Evolutionary conservation across 805 yeast genomes (phyloP).

Genomic region (Candida sakaeoensis): DNA sequence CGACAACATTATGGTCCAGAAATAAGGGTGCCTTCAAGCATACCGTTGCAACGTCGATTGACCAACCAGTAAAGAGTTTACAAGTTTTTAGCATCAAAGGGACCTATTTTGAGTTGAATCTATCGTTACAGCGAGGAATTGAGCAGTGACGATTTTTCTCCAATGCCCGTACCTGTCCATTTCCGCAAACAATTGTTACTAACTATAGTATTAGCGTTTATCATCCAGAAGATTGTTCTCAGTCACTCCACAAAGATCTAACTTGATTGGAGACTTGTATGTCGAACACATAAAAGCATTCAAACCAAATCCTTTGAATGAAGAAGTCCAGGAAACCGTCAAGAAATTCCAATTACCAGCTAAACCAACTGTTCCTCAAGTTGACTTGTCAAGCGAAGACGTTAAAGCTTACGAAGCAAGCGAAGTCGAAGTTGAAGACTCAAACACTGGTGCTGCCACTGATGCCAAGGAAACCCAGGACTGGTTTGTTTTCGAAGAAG

Average conservation of each 20-base stretch:
- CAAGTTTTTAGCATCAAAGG: too few relatives aligned
- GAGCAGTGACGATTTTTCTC: too few relatives aligned
- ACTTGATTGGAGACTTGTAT: conserved; percentile 81
- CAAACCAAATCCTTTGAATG: conserved; percentile 75
- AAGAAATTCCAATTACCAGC: conserved; percentile 80
- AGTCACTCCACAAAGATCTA: conserved; percentile 40
- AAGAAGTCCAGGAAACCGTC: conserved; percentile 75
- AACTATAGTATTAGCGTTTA: conserved; percentile 23
- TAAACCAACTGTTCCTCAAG: conserved; percentile 70
- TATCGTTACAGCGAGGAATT: too few relatives aligned
- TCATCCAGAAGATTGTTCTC: conserved; percentile 41
- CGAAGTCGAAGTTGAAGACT: conserved; percentile 63
- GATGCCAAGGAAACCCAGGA: conserved; percentile 48
- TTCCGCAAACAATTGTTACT: conserved; percentile 2
- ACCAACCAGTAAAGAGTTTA: too few relatives aligned
- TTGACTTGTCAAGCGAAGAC: conserved; percentile 67
- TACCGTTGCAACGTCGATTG: background rate
- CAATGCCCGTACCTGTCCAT: too few relatives aligned
- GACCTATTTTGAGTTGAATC: too few relatives aligned
- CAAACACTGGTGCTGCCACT: conserved; percentile 33
- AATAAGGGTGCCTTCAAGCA: background rate
- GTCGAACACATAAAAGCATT: conserved; percentile 81
- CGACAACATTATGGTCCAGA: too few relatives aligned
- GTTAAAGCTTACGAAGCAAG: conserved; percentile 65
- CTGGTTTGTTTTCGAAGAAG: conserved; percentile 79